Base-by-base conservation (phyloP, 129 eudicot genomes). In the Tagetes patula region DNA sequence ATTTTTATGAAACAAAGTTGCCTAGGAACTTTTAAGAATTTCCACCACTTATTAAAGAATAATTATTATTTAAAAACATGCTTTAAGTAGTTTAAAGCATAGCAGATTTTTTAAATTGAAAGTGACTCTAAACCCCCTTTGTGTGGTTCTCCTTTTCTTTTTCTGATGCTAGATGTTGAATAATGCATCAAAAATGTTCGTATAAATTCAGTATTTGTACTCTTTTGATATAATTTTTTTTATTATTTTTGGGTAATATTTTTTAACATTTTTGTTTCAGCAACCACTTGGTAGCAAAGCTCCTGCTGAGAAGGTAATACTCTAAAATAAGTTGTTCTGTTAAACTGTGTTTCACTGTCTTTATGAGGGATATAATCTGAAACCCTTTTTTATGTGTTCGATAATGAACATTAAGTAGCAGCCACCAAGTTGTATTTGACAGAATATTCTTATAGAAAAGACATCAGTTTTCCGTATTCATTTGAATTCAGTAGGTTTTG, bases 301-400 rank as follows among this genome's bases (percentile, higher is more conserved):
- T 70, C 56, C 63, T 56, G 32, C 69, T 0, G 91, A 85, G 49
- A 90, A 85, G 92, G 97, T 91, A 82, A n/a, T 81, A 52, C 37
- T 76, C 10, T 8, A 55, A 33, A 56, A 66, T 13, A 69, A 48
- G 13, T 66, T 76, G 39, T 45, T 46, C 12, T 49, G 39, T 2
- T 46, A 49, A 3, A 58, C 6, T 52, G 11, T 33, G 8, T 65
- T 27, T 11, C 62, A 63, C 8, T 50, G 11, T 65, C 45, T 39
- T 59, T 46, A 5, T 65, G 55, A 36, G 54, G 31, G 72, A 73
- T 34, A 2, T 32, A 56, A 59, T 3, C 3, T 43, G 8, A 6
- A 56, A 2, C 8, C 1, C 20, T 8, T 39, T 14, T n/a, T n/a
- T 33, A 11, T 45, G 37, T 73, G 46, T 34, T 46, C 45, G 67